phyloP scores from a whole-genome alignment of 1,139 yeast species.

The Candida albicans region DNA sequence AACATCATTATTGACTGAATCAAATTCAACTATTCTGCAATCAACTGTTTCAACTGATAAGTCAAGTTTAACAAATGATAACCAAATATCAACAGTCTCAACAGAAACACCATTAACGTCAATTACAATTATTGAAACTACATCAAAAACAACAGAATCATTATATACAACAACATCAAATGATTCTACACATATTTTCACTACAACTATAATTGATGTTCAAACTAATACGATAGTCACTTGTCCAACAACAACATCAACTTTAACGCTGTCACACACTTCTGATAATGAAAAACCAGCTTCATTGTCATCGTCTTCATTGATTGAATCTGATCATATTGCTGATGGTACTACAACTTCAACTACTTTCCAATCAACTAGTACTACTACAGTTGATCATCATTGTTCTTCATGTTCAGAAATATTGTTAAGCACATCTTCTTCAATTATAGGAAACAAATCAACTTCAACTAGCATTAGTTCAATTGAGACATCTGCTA shows the following conservation, averaged over 20 bases:
- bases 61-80: too few relatives aligned
- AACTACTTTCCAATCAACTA: neutral
- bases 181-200: neutral
- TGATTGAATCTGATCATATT: too few relatives aligned
- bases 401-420: neutral
- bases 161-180: neutral
- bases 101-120: too few relatives aligned
- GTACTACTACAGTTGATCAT: neutral
- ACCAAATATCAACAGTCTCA: too few relatives aligned
- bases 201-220: neutral
- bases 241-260: neutral
- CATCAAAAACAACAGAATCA: neutral
- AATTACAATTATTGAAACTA: too few relatives aligned
- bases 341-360: neutral
- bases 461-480: neutral
- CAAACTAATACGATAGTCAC: neutral
- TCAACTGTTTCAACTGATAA: too few relatives aligned
- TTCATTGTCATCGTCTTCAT: neutral
- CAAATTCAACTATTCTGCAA: neutral
- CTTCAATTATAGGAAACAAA: neutral
- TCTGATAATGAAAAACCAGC: neutral
- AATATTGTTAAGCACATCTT: neutral
- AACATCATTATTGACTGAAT: neutral
- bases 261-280: too few relatives aligned
- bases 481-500: too few relatives aligned